These are phyloP conservation scores for Myochromella boudieri DNA, from an alignment of 768 basidiomycete genomes.

Conservation along the genomic window DNA sequence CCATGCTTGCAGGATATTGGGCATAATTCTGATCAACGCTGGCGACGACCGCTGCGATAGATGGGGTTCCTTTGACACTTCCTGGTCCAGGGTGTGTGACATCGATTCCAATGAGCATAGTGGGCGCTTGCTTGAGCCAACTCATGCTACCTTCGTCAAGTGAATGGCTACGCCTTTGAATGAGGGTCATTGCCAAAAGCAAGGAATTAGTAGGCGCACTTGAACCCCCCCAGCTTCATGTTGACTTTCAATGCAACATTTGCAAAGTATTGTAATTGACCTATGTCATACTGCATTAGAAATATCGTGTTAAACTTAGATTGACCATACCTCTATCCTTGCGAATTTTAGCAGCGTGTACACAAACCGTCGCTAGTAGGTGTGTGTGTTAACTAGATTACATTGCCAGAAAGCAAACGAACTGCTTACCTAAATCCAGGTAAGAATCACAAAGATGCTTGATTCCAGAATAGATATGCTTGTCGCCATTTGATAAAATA, in stretches of 20 bases:
- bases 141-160: slow-evolving; percentile 50
- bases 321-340: slow-evolving; percentile 52
- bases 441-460: slow-evolving; percentile 70
- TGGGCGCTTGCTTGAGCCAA: slow-evolving; percentile 60
- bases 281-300: slow-evolving; percentile 29
- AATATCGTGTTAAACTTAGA: slow-evolving; percentile 25
- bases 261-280: slow-evolving; percentile 70
- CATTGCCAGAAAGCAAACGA: background rate
- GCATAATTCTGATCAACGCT: slow-evolving; percentile 62
- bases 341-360: slow-evolving; percentile 68
- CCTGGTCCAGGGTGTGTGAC: slow-evolving; percentile 82
- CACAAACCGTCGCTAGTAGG: slow-evolving; percentile 75
- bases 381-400: background rate
- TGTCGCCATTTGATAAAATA: slow-evolving; percentile 68
- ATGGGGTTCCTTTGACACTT: slow-evolving; percentile 72
- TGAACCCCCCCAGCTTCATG: slow-evolving; percentile 79
- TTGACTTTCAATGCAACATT: slow-evolving; percentile 85
- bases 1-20: slow-evolving; percentile 75
- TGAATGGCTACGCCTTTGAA: slow-evolving; percentile 32
- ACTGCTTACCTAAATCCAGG: slow-evolving; percentile 52
- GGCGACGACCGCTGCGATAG: slow-evolving; percentile 84
- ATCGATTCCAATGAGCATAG: slow-evolving; percentile 84
- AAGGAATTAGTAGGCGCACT: slow-evolving; percentile 40
- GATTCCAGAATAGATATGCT: slow-evolving; percentile 73
- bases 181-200: background rate